Conservation (phyloP, 2,329 filamentous ascomycete genomes). For the Ophioceras dolichostomum region DNA sequence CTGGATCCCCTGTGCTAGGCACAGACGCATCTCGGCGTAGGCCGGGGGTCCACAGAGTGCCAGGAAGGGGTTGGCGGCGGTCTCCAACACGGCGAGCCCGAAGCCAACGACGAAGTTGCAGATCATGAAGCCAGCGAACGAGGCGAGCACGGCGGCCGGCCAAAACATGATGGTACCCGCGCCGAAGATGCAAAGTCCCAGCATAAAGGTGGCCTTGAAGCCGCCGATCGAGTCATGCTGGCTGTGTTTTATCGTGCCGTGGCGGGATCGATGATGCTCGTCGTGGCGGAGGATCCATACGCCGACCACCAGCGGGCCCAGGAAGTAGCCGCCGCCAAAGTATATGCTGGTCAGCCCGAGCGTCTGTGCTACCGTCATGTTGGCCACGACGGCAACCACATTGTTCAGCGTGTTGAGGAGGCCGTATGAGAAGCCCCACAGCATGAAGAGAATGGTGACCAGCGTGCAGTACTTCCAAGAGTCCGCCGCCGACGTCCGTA, state of each 20-base stretch:
- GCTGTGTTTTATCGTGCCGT: conserved; percentile 13
- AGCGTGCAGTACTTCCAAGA: conserved; percentile 60
- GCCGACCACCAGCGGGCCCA: conserved; percentile 58
- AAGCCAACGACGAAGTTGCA: conserved; percentile 65
- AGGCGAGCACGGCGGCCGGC: conserved; percentile 63
- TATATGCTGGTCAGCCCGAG: conserved; percentile 59
- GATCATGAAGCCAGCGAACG: conserved; percentile 68
- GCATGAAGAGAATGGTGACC: conserved; percentile 71
- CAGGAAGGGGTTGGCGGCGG: conserved; percentile 66
- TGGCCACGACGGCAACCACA: conserved; percentile 49
- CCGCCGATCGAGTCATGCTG: conserved; percentile 38
- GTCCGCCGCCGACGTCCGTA: conserved; percentile 48
- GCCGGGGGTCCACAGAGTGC: conserved; percentile 60
- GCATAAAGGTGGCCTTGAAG: conserved; percentile 71
- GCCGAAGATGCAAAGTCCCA: conserved; percentile 63
- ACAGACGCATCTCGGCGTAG: conserved; percentile 62
- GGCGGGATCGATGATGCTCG: conserved; percentile 37
- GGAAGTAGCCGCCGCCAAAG: conserved; percentile 57
- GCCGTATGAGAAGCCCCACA: conserved; percentile 83
- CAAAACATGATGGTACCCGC: conserved; percentile 75
- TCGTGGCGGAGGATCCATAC: conserved; percentile 59
- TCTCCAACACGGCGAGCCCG: conserved; percentile 66
- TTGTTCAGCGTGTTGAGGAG: conserved; percentile 72
- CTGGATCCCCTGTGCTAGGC: conserved; percentile 66
- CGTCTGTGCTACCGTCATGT: conserved; percentile 49